Percentiles rank a stretch among this genome's conserved stretches.
Evolutionary conservation across 2,329 filamentous ascomycete genomes (phyloP).

Genomic region (Fusarium coicis): DNA sequence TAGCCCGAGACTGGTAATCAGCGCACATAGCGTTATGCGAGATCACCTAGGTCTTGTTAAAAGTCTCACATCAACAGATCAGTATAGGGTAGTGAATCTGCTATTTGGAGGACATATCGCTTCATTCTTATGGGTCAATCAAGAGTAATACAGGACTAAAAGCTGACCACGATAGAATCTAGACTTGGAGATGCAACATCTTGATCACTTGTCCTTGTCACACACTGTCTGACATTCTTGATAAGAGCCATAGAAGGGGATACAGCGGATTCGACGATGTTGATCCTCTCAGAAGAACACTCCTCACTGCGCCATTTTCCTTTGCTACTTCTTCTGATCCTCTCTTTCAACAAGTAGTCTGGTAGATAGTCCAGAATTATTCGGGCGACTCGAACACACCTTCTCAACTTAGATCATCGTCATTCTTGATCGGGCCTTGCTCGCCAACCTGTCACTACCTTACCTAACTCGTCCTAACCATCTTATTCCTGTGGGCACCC

Average conservation of each 20-base stretch:
- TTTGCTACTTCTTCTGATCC: not conserved
- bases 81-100: not conserved
- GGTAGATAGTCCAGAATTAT: not conserved
- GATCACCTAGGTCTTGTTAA: not conserved
- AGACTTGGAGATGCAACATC: not conserved
- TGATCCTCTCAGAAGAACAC: not conserved
- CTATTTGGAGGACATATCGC: not conserved
- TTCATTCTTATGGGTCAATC: not conserved
- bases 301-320: conserved; percentile 24
- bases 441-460: not conserved
- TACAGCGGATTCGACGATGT: not conserved
- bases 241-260: not conserved
- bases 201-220: conserved; percentile 7
- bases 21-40: not conserved
- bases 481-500: not conserved
- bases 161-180: conserved; percentile 14
- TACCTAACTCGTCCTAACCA: not conserved
- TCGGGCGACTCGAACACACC: not conserved
- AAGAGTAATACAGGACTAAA: not conserved
- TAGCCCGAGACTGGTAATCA: not conserved
- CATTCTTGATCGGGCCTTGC: not conserved
- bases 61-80: not conserved
- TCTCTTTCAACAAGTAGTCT: not conserved
- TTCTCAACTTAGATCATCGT: conserved; percentile 9
- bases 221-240: not conserved